Evolutionary conservation across 2,329 filamentous ascomycete genomes (phyloP).

Genomic region (Colletotrichum camelliae): DNA sequence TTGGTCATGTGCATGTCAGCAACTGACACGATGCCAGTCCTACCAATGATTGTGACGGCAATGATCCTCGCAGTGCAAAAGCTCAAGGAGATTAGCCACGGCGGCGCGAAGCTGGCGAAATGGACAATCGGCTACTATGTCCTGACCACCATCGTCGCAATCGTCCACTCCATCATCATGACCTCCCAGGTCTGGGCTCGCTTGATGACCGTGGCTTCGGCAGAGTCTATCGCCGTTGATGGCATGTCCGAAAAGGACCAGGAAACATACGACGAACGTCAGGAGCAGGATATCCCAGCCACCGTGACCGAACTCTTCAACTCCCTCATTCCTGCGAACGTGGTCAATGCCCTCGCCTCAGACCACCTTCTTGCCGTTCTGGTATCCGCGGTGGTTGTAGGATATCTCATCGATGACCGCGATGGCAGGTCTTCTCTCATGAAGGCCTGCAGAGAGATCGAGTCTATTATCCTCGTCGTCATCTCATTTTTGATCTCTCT

Average conservation of each 20-base stretch:
- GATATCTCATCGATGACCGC: too few species aligned
- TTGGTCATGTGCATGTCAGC: too few species aligned
- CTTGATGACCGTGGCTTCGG: constrained; percentile 43
- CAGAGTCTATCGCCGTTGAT: constrained; percentile 33
- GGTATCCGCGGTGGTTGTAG: too few species aligned
- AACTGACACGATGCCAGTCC: constrained; percentile 39
- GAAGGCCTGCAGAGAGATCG: too few species aligned
- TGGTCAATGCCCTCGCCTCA: constrained; percentile 50
- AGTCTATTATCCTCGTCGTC: too few species aligned
- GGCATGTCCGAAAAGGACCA: constrained; percentile 31
- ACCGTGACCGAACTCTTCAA: constrained; percentile 54
- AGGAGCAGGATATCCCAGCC: constrained; percentile 39
- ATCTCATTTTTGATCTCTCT: too few species aligned
- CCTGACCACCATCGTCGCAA: constrained; percentile 53
- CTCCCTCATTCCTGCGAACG: constrained; percentile 54
- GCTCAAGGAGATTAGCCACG: constrained; percentile 49
- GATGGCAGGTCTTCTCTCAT: too few species aligned
- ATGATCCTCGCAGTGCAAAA: constrained; percentile 57
- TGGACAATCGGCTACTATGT: constrained; percentile 58
- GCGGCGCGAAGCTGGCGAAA: constrained; percentile 47
- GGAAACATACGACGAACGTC: constrained; percentile 36
- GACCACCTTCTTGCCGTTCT: constrained; percentile 51
- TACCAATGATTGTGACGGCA: constrained; percentile 56
- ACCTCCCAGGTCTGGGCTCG: constrained; percentile 52
- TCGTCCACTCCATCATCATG: constrained; percentile 51